These are phyloP conservation scores for Actinidia arguta DNA, from an alignment of 179 eudicot species.

Conservation along the genomic window DNA sequence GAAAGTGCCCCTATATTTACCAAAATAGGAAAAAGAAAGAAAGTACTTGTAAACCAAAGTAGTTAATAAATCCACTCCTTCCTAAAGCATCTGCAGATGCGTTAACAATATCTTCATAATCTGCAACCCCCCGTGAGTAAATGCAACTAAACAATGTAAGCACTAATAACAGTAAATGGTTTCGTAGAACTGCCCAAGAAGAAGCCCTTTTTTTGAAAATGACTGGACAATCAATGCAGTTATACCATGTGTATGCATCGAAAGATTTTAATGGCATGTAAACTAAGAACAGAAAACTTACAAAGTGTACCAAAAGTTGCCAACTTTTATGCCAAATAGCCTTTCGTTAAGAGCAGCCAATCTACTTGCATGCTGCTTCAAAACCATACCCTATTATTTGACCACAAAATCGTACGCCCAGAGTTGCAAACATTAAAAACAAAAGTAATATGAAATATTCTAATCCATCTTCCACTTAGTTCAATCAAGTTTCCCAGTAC, in stretches of 20 bases:
- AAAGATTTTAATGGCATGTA: conserved; percentile 8
- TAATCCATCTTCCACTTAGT: not conserved
- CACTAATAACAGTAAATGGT: conserved; percentile 65
- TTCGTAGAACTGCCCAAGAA: conserved; percentile 89
- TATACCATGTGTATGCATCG: conserved; percentile 11
- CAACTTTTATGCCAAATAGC: conserved; percentile 91
- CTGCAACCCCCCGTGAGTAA: conserved; percentile 45
- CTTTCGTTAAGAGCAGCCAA: conserved; percentile 82
- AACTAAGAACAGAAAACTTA: conserved; percentile 16
- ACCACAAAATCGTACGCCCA: conserved; percentile 18
- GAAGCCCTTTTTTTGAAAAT: conserved; percentile 87
- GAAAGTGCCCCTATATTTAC: not conserved
- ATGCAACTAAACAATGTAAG: not conserved
- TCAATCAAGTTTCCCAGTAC: not conserved
- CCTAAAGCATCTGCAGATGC: conserved; percentile 82
- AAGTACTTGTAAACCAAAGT: conserved; percentile 92
- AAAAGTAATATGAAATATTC: not conserved
- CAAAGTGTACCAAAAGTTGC: conserved; percentile 84
- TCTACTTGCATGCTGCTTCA: conserved; percentile 82
- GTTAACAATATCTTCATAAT: conserved; percentile 75
- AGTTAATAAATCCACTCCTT: conserved; percentile 83
- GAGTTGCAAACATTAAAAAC: conserved; percentile 2
- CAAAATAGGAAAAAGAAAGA: not conserved
- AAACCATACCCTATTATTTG: conserved; percentile 76
- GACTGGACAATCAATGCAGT: conserved; percentile 50